These are phyloP conservation scores for Rosellinia necatrix DNA, from an alignment of 2,329 filamentous ascomycete species.

Conservation along the genomic window DNA sequence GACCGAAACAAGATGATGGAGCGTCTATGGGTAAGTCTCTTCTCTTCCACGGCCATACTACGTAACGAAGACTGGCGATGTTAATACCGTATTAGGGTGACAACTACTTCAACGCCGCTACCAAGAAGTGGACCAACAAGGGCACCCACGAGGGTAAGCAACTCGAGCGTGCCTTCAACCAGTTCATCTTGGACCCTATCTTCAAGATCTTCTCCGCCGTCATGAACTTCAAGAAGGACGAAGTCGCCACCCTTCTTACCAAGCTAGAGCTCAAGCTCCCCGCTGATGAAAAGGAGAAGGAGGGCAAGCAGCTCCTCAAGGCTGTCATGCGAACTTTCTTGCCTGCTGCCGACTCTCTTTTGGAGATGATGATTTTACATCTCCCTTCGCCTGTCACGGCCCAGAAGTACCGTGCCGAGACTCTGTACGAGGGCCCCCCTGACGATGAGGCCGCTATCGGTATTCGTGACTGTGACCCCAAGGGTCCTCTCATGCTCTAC, in stretches of 20 bases:
- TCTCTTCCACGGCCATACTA: not conserved
- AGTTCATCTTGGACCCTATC: conserved; percentile 99
- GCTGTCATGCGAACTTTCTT: conserved; percentile 98
- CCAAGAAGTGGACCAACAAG: conserved; percentile 99
- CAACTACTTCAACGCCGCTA: conserved; percentile 99
- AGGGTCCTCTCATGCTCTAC: conserved; percentile 99
- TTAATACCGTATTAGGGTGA: conserved; percentile 63
- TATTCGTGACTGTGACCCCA: conserved; percentile 98
- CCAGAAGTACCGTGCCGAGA: conserved; percentile 97
- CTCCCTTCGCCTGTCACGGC: conserved; percentile 94
- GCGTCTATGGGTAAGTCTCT: conserved; percentile 86
- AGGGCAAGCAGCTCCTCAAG: conserved; percentile 98
- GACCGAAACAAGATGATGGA: conserved; percentile 99
- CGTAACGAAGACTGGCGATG: conserved; percentile 34
- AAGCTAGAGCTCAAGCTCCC: conserved; percentile 96
- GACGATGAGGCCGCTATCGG: conserved; percentile 93
- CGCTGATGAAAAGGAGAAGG: conserved; percentile 84
- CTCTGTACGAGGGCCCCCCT: conserved; percentile 94
- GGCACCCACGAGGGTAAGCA: conserved; percentile 81
- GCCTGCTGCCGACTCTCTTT: conserved; percentile 93
- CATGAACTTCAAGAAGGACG: conserved; percentile 99
- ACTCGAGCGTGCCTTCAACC: conserved; percentile 98
- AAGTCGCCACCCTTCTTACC: conserved; percentile 78
- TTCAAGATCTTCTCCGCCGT: conserved; percentile 97
- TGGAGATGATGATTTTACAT: conserved; percentile 99